Conservation (phyloP, 2,329 filamentous ascomycete genomes). For the Bipolaris oryzae region DNA sequence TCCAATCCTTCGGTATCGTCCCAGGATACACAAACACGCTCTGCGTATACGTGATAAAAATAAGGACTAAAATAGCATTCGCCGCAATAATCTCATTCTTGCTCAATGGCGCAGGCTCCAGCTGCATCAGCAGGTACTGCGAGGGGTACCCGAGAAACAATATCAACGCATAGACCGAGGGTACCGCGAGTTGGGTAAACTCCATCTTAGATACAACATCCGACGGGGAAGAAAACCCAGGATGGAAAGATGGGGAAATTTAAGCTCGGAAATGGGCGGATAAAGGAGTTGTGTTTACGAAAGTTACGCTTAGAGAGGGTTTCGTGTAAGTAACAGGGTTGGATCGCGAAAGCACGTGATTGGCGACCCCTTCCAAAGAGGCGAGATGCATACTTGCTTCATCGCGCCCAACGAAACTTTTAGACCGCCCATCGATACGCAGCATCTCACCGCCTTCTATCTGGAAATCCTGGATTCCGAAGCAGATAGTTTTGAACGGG, state of each 20-base stretch:
- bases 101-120: slow-evolving; percentile 65
- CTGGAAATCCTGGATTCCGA: slow-evolving; percentile 23
- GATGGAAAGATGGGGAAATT: background rate
- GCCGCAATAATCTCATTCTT: slow-evolving; percentile 64
- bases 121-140: slow-evolving; percentile 69
- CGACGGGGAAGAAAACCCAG: background rate
- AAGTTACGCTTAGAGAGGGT: background rate
- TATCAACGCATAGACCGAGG: slow-evolving; percentile 69
- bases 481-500: no score
- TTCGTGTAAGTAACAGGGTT: slow-evolving; percentile 1
- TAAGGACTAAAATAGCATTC: slow-evolving; percentile 67
- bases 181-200: slow-evolving; percentile 64
- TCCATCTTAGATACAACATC: slow-evolving; percentile 24
- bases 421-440: background rate
- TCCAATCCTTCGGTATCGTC: slow-evolving; percentile 52
- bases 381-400: background rate
- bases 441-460: background rate
- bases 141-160: slow-evolving; percentile 73
- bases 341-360: slow-evolving; percentile 35
- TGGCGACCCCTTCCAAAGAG: slow-evolving; percentile 4
- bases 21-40: slow-evolving; percentile 67
- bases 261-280: background rate
- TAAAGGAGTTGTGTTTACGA: background rate
- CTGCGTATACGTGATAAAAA: slow-evolving; percentile 73
- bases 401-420: background rate